These are phyloP conservation scores for Theobroma cacao DNA, from an alignment of 345 rosid species.

Conservation along the genomic window DNA sequence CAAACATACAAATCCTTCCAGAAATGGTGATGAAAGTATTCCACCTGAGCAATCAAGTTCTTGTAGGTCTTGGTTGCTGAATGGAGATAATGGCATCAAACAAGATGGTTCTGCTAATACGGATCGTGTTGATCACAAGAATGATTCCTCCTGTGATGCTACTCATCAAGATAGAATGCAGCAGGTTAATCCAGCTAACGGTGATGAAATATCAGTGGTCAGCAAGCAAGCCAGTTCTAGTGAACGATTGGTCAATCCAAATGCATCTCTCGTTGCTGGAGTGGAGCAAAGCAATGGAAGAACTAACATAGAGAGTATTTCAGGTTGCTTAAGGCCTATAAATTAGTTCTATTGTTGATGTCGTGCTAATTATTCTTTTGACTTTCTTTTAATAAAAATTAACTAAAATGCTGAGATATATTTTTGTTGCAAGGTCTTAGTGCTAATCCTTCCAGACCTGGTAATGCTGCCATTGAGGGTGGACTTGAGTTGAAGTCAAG, in stretches of 20 bases:
- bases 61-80: conserved; percentile 43
- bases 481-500: conserved; percentile 53
- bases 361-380: background rate
- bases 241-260: conserved; percentile 33
- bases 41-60: conserved; percentile 58
- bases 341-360: background rate
- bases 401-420: conserved; percentile 27
- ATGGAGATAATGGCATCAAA: conserved; percentile 49
- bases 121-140: conserved; percentile 31
- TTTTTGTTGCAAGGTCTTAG: conserved; percentile 48
- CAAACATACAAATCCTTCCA: conserved; percentile 47
- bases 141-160: conserved; percentile 32
- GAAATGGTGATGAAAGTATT: conserved; percentile 51
- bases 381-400: conserved; percentile 10
- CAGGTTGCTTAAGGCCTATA: conserved; percentile 42
- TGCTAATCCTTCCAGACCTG: conserved; percentile 52
- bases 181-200: conserved; percentile 38
- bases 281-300: conserved; percentile 55
- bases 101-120: conserved; percentile 46
- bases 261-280: conserved; percentile 30
- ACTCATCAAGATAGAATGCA: conserved; percentile 48
- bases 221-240: conserved; percentile 40
- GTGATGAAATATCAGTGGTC: conserved; percentile 46
- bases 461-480: conserved; percentile 39
- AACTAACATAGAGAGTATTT: conserved; percentile 33